phyloP scores from a whole-genome alignment of 352 stramenopile genomes.

The Globisporangium ultimum region DNA sequence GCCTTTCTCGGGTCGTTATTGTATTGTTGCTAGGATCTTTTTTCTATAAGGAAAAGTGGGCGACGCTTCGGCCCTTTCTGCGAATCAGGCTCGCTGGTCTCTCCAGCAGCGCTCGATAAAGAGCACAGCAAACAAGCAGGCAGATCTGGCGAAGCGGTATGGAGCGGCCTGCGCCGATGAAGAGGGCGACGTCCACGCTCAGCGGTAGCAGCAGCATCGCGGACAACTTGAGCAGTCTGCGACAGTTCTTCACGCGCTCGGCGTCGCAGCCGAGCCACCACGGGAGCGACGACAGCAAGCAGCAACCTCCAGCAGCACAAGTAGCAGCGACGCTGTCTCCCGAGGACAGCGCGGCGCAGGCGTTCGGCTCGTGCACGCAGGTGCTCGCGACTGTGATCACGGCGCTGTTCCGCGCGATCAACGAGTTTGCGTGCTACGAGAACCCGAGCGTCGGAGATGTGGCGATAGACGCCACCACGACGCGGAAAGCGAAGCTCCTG shows the following conservation, averaged over 20 bases:
- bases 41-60: no score
- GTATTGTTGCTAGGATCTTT: no score
- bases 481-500: conserved; percentile 56
- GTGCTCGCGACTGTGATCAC: conserved; percentile 44
- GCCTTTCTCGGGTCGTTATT: no score
- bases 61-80: no score
- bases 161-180: background rate
- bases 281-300: background rate
- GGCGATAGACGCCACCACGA: conserved; percentile 24
- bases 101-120: no score
- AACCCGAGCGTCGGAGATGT: conserved; percentile 6
- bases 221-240: conserved; percentile 16
- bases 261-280: conserved; percentile 18
- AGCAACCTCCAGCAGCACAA: conserved; percentile 4
- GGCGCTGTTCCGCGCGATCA: conserved; percentile 47
- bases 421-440: conserved; percentile 28
- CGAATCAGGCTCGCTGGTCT: no score
- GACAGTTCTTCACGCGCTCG: conserved; percentile 30
- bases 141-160: background rate
- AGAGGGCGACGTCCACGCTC: conserved; percentile 8
- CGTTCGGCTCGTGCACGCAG: conserved; percentile 55
- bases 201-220: conserved; percentile 15
- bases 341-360: conserved; percentile 12
- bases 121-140: no score
- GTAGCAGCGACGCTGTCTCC: conserved; percentile 3